Evolutionary conservation across 140 eudicot species (phyloP).

Genomic region (Stevia rebaudiana): DNA sequence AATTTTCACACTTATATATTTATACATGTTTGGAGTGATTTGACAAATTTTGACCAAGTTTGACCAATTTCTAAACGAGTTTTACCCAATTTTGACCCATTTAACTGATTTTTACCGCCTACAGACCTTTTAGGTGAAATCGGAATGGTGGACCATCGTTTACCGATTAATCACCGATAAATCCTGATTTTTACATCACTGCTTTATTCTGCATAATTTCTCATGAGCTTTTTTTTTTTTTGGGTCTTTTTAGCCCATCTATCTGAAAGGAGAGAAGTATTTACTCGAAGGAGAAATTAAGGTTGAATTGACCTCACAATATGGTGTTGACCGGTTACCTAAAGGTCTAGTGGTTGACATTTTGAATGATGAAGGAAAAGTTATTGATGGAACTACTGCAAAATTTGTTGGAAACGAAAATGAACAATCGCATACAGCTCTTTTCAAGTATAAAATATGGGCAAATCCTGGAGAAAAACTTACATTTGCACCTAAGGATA

Average conservation of each 20-base stretch:
- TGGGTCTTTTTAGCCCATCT: slow-evolving; percentile 53
- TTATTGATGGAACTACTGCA: slow-evolving; percentile 47
- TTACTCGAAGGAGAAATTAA: slow-evolving; percentile 67
- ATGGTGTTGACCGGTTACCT: slow-evolving; percentile 38
- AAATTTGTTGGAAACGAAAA: slow-evolving; percentile 28
- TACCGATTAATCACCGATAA: too few relatives aligned
- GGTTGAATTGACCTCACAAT: slow-evolving; percentile 46
- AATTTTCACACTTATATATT: too few relatives aligned
- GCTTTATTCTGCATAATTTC: slow-evolving; percentile 15
- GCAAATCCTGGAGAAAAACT: slow-evolving; percentile 70
- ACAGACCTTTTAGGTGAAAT: too few relatives aligned
- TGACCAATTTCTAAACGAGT: too few relatives aligned
- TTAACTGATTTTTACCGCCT: too few relatives aligned
- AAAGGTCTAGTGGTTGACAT: slow-evolving; percentile 51
- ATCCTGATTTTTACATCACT: too few relatives aligned
- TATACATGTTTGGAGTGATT: too few relatives aligned
- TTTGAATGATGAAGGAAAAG: slow-evolving; percentile 41
- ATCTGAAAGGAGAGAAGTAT: slow-evolving; percentile 80
- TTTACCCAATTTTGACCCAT: too few relatives aligned
- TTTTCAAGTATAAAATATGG: slow-evolving; percentile 73
- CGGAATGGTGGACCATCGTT: too few relatives aligned
- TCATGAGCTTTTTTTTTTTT: slow-evolving; percentile 18
- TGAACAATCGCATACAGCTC: slow-evolving; percentile 42
- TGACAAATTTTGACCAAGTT: too few relatives aligned
- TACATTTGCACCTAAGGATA: slow-evolving; percentile 65